Percentiles rank a stretch among this genome's conserved stretches.
Evolutionary conservation across 108 stramenopile species (phyloP).

Genomic region (Mayamaea pseudoterrestris): DNA sequence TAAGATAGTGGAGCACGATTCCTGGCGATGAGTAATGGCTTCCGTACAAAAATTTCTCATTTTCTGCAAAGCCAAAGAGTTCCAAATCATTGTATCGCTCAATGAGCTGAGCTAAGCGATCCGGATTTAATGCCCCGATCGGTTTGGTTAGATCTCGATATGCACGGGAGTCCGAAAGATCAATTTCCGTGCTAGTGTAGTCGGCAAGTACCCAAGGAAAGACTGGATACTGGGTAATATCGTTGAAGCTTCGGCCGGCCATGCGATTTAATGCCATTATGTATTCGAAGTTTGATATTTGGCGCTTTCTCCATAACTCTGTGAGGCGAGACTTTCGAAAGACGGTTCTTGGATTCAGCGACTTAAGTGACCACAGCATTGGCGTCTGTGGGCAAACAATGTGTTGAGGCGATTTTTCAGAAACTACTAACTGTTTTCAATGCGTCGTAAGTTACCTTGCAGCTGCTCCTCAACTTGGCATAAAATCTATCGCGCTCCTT

Average conservation of each 20-base stretch:
- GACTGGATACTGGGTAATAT: constrained; percentile 92
- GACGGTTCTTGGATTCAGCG: constrained; percentile 57
- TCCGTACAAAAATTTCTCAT: constrained; percentile 82
- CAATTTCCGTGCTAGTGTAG: constrained; percentile 61
- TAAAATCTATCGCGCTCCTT: constrained; percentile 72
- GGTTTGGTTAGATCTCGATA: constrained; percentile 90
- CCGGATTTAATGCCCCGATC: constrained; percentile 83
- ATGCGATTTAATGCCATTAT: constrained; percentile 82
- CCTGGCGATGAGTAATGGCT: constrained; percentile 94
- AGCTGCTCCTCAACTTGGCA: constrained; percentile 57
- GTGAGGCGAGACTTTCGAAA: constrained; percentile 61
- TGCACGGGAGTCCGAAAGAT: constrained; percentile 59
- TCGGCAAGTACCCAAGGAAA: constrained; percentile 95
- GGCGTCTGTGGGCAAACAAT: constrained; percentile 13
- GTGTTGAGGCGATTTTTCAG: not conserved
- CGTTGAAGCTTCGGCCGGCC: constrained; percentile 92
- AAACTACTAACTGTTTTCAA: not conserved
- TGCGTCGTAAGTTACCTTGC: constrained; percentile 36
- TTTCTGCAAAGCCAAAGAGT: constrained; percentile 53
- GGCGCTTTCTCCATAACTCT: constrained; percentile 62
- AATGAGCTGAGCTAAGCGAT: constrained; percentile 51
- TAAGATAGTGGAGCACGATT: constrained; percentile 70
- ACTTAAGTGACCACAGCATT: constrained; percentile 61
- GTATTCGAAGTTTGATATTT: constrained; percentile 70
- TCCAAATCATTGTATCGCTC: constrained; percentile 69